Conservation (phyloP, 306 rosid species). For the Quercus alba region DNA sequence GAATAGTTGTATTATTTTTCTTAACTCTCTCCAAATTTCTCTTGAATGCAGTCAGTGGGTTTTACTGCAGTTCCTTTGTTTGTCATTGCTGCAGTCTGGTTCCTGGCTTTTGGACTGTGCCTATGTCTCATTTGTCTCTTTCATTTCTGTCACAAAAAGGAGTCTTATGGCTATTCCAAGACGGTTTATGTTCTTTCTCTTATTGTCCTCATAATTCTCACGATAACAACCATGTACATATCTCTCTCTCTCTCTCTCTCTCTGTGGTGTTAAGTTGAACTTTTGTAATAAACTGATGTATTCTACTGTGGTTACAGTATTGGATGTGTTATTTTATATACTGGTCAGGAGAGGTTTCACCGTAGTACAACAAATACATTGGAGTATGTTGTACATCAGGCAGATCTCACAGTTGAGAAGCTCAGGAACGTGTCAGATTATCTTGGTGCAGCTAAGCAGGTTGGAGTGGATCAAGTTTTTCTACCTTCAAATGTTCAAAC, state of each 20-base stretch:
- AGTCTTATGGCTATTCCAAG: conserved; percentile 37
- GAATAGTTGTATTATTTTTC: background rate
- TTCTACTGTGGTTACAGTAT: conserved; percentile 26
- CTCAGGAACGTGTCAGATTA: conserved; percentile 65
- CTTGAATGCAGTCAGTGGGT: conserved; percentile 46
- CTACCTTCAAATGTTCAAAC: conserved; percentile 70
- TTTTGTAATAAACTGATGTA: conserved; percentile 10
- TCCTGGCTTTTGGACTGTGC: conserved; percentile 44
- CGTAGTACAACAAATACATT: conserved; percentile 48
- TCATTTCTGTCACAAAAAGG: conserved; percentile 30
- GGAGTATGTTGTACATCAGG: conserved; percentile 56
- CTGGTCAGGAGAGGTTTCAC: conserved; percentile 78
- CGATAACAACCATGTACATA: conserved; percentile 38
- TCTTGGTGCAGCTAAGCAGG: conserved; percentile 73
- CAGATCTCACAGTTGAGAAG: conserved; percentile 54
- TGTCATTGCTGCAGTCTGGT: conserved; percentile 47
- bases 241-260: conserved; percentile 7
- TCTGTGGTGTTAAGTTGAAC: background rate
- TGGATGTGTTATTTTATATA: conserved; percentile 48
- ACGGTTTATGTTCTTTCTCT: conserved; percentile 44
- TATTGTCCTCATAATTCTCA: conserved; percentile 39
- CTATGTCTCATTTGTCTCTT: conserved; percentile 31
- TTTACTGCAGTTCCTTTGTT: conserved; percentile 56
- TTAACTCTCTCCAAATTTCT: background rate
- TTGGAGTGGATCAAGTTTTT: conserved; percentile 69